Evolutionary conservation across 495 filamentous ascomycete species (phyloP).

Genomic region (Penicillium maclennaniae): DNA sequence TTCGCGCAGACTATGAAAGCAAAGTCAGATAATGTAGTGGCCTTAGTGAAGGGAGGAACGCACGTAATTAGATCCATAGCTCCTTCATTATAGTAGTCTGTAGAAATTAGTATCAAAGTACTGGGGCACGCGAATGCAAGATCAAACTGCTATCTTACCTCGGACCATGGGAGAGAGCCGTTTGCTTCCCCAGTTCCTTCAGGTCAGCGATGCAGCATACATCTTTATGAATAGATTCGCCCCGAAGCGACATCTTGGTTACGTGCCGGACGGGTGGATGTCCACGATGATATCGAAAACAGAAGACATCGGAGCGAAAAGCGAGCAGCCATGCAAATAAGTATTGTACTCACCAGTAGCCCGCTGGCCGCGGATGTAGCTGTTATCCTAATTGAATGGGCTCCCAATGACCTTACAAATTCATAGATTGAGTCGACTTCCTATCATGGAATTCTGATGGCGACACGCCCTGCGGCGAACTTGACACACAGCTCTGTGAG

Average conservation of each 20-base stretch:
- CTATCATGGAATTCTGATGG: conserved; percentile 21
- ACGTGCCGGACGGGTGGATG: not conserved
- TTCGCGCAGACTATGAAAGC: conserved; percentile 36
- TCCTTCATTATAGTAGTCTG: conserved; percentile 51
- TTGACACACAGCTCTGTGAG: conserved; percentile 36
- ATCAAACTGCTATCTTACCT: conserved; percentile 17
- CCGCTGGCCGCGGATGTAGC: not conserved
- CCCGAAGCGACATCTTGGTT: conserved; percentile 25
- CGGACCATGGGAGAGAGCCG: conserved; percentile 25
- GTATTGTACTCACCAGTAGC: conserved; percentile 1
- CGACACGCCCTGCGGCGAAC: conserved; percentile 32
- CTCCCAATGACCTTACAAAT: not conserved
- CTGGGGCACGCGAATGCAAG: not conserved
- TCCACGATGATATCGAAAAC: not conserved
- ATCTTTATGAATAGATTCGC: conserved; percentile 30
- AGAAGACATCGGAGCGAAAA: not conserved
- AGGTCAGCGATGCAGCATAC: conserved; percentile 34
- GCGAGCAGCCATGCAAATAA: conserved; percentile 7
- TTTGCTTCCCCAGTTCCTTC: conserved; percentile 27
- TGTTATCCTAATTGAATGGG: conserved; percentile 2
- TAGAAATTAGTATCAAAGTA: conserved; percentile 1
- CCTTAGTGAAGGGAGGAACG: not conserved
- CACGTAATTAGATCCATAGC: conserved; percentile 39
- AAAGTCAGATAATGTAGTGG: not conserved
- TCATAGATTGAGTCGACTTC: conserved; percentile 11